These are phyloP conservation scores for Aspergillus floridensis DNA, from an alignment of 2,329 filamentous ascomycete genomes.

Conservation along the genomic window DNA sequence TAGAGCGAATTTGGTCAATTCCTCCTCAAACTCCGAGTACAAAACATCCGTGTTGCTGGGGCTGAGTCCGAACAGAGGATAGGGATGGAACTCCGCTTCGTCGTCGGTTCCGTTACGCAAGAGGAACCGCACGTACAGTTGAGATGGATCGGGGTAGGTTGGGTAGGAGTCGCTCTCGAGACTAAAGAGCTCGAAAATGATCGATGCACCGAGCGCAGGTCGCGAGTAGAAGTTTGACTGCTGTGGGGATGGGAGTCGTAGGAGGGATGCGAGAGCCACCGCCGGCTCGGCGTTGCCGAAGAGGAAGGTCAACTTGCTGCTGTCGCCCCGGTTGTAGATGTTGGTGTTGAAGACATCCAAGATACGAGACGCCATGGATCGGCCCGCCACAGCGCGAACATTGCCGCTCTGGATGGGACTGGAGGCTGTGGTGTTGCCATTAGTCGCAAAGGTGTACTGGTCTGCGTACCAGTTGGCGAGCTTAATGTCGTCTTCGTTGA, in stretches of 20 bases:
- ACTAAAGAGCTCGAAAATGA: conserved; percentile 55
- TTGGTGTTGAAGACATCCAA: conserved; percentile 40
- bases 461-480: conserved; percentile 49
- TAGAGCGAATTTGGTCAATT: conserved; percentile 46
- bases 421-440: conserved; percentile 45
- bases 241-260: conserved; percentile 38
- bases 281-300: conserved; percentile 53
- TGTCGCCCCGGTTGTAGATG: conserved; percentile 36
- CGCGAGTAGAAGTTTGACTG: conserved; percentile 49
- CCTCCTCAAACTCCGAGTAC: conserved; percentile 51
- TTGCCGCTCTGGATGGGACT: conserved; percentile 23
- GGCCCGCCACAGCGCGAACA: conserved; percentile 43
- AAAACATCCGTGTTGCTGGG: conserved; percentile 47
- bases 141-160: conserved; percentile 40
- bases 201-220: conserved; percentile 48
- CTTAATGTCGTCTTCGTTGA: conserved; percentile 33
- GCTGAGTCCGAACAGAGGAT: conserved; percentile 52
- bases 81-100: conserved; percentile 35
- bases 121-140: conserved; percentile 56
- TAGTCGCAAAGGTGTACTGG: conserved; percentile 48
- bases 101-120: conserved; percentile 56
- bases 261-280: conserved; percentile 51
- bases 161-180: conserved; percentile 31
- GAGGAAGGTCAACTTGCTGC: conserved; percentile 47
- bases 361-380: conserved; percentile 41